Evolutionary conservation across 495 filamentous ascomycete genomes (phyloP), one percentile per base, ranked within the genome.

Genomic region (Penicillium turbatum): DNA sequence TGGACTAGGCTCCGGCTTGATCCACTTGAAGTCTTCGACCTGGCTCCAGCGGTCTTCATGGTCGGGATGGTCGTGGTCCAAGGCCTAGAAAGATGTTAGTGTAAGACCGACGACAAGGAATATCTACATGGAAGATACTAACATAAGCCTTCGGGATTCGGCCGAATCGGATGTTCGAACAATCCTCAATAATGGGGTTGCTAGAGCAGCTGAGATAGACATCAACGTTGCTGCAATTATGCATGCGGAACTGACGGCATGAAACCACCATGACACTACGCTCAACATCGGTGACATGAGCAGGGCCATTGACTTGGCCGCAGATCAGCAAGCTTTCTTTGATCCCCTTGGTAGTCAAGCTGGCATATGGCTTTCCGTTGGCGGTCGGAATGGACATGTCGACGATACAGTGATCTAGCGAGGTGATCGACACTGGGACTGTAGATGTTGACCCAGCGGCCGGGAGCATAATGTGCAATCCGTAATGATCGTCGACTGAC

Each of bases 21-120:
- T 79, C 95, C 95, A 97, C 69, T 95, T 93, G 76, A 98, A 98
- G 61, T 98, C 93, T 62, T 97, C 89, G 12, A 98, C 86, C 62
- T 95, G 82, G 60, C 89, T 82, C 87, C 89, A 98, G 53, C 85
- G 76, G 67, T 93, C 91, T 51, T 68, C 56, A 17, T 59, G 50
- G 21, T 74, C 67, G 10, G 59, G 62, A 27, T 65, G 65, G 52
- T 75, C 70, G 36, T 72, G 68, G 24, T 72, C 56, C 41, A 76
- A 55, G 10, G 70, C 64, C 68, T 78, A 42, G 0, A 40, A n/a
- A 12, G n/a, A 11, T 52, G 39, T 48, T 48, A 17, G 26, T 6
- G 30, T 12, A 19, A 11, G 15, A 4, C 10, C 9, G 1, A 44
- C 36, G 19, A 51, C 6, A 10, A 15, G 39, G 36, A 0, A 11